A percentile compares a stretch with the other conserved stretches of the same genome.
These are phyloP conservation scores for Pseudocercospora eumusae DNA, from an alignment of 2,329 filamentous ascomycete species.

Conservation along the genomic window DNA sequence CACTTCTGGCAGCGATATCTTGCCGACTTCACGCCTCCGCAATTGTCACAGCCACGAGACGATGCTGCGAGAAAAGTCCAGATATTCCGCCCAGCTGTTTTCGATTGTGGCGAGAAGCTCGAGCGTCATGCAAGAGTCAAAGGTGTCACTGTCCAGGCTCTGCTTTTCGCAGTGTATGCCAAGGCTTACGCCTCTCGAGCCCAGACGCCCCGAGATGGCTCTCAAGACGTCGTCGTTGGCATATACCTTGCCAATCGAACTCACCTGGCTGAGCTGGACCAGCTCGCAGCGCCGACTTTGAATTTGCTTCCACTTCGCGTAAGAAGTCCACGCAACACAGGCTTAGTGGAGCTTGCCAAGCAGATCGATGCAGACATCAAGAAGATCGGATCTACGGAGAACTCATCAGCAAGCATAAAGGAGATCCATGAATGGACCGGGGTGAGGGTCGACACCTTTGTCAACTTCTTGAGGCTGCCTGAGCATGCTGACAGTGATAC, in stretches of 20 bases:
- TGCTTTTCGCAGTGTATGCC: constrained; percentile 74
- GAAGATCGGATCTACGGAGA: constrained; percentile 58
- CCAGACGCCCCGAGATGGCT: constrained; percentile 12
- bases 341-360: constrained; percentile 56
- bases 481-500: constrained; percentile 24
- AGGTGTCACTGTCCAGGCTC: constrained; percentile 68
- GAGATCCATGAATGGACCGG: constrained; percentile 77
- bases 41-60: constrained; percentile 24
- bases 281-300: constrained; percentile 67
- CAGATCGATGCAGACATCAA: constrained; percentile 69
- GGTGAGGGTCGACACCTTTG: constrained; percentile 67
- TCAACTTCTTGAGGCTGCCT: constrained; percentile 74
- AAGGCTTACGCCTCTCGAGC: constrained; percentile 48
- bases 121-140: constrained; percentile 48
- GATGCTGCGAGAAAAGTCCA: constrained; percentile 39
- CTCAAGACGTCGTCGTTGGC: constrained; percentile 63
- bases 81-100: constrained; percentile 53
- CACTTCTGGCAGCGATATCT: constrained; percentile 57
- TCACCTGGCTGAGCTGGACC: constrained; percentile 53
- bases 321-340: constrained; percentile 32
- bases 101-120: constrained; percentile 47
- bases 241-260: constrained; percentile 81
- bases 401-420: constrained; percentile 63
- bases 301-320: constrained; percentile 75
- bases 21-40: constrained; percentile 25